phyloP scores from a whole-genome alignment of 148 eudicot genomes.

The Persicaria maculosa region DNA sequence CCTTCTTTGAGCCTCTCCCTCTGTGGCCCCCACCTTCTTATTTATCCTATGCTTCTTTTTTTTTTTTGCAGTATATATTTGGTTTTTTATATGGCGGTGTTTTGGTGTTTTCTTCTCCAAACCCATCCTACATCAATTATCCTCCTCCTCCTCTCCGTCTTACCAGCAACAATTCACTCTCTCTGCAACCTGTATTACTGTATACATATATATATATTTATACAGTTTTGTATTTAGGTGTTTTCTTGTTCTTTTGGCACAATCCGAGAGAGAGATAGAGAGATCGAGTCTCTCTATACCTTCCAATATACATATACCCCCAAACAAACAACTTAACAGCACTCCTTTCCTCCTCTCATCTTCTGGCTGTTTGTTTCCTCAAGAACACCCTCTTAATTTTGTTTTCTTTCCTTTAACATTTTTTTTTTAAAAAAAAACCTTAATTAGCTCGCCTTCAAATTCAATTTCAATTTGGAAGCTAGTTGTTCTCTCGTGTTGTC shows the following conservation, averaged over 20 bases:
- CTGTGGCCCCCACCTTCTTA: not conserved
- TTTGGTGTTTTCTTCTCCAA: conserved; percentile 46
- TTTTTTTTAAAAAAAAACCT: not conserved
- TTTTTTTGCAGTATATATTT: too few relatives aligned
- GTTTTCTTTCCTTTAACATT: conserved; percentile 22
- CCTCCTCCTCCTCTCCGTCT: not conserved
- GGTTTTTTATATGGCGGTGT: conserved; percentile 14
- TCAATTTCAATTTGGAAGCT: conserved; percentile 29
- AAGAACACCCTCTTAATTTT: conserved; percentile 7
- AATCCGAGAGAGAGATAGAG: conserved; percentile 19
- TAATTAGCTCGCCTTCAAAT: not conserved
- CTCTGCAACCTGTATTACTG: not conserved
- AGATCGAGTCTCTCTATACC: conserved; percentile 12
- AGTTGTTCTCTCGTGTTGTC: conserved; percentile 20
- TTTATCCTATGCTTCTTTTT: not conserved
- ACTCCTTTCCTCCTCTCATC: not conserved
- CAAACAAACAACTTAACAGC: conserved; percentile 9
- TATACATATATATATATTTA: conserved; percentile 9
- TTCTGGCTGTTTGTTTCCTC: conserved; percentile 38
- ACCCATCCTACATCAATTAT: conserved; percentile 17
- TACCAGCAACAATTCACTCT: not conserved
- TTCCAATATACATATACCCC: conserved; percentile 29
- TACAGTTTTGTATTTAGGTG: conserved; percentile 12
- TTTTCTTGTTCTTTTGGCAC: conserved; percentile 42
- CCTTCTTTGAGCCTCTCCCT: conserved; percentile 41